Percentiles rank a stretch among this genome's conserved stretches.
These are phyloP conservation scores for Kazachstania sp. DNA, from an alignment of 1,139 yeast genomes.

Conservation along the genomic window DNA sequence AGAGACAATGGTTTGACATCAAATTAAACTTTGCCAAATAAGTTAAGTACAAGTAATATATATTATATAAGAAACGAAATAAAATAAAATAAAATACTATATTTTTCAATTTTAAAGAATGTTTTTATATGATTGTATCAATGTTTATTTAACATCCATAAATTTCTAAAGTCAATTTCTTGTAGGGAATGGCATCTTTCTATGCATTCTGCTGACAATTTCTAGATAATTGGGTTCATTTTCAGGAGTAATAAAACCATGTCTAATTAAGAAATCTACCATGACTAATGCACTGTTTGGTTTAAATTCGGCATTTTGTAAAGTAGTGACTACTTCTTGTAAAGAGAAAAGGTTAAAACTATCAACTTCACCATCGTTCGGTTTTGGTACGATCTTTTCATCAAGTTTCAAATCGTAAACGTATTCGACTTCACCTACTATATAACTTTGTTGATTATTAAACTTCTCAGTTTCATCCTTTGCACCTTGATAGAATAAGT, in stretches of 20 bases:
- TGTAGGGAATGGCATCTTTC: conserved; percentile 63
- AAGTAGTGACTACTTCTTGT: conserved; percentile 43
- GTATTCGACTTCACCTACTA: conserved; percentile 86
- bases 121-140: background rate
- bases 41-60: background rate
- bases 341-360: conserved; percentile 56
- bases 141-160: background rate
- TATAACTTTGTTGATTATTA: conserved; percentile 41
- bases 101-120: background rate
- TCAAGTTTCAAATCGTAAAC: conserved; percentile 63
- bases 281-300: conserved; percentile 81
- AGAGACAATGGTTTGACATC: conserved; percentile 77
- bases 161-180: background rate
- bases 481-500: conserved; percentile 41
- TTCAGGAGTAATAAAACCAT: conserved; percentile 56
- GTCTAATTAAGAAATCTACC: conserved; percentile 77
- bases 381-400: conserved; percentile 47
- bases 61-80: background rate
- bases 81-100: no score
- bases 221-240: conserved; percentile 56
- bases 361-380: conserved; percentile 82
- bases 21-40: conserved; percentile 45
- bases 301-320: conserved; percentile 58
- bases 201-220: conserved; percentile 52
- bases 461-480: conserved; percentile 22